Evolutionary conservation across 306 rosid species (phyloP), one percentile per base, ranked within the genome.

Genomic region (Prunus davidiana): DNA sequence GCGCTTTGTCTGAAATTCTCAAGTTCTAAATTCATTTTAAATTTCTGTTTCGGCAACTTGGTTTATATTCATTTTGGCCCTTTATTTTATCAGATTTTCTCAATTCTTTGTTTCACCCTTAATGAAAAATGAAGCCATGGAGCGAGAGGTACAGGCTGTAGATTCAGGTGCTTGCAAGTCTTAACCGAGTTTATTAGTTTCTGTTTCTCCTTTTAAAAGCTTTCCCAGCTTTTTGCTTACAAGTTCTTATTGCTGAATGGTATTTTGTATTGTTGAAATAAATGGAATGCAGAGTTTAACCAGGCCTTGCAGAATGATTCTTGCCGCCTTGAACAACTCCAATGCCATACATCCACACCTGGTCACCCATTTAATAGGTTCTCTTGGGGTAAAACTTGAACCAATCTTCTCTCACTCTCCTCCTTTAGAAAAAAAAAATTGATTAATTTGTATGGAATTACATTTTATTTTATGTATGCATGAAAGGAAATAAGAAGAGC

Each of bases 21-120:
- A 27, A 18, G 38, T 50, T 43, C 10, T 49, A 45, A 51, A 9
- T 73, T 72, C n/a, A 14, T 70, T 71, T 46, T 8, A 28, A 32
- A 61, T 56, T 69, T 32, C 30, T 50, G 11, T 77, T 47, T 47
- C 43, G 12, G 61, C 4, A 43, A 67, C 30, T 32, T 60, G 25
- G 43, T 25, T 77, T 72, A 14, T 24, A 52, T 41, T 76, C 71
- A 77, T 64, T 71, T 52, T 20, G 61, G 66, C 56, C 66, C 47
- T 79, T 82, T 77, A 50, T 34, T 72, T 51, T 18, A 72, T 79
- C 88, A 95, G 99, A 84, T 95, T 95, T 82, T 95, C 99, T 74
- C 96, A 84, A 87, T 95, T 95, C 89, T 95, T 95, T 82, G 87
- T 92, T 77, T 95, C 99, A 76, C 99, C 97, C 45, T 88, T 95